These are phyloP conservation scores for Quercus mongolica DNA, from an alignment of 306 rosid genomes.

Conservation along the genomic window DNA sequence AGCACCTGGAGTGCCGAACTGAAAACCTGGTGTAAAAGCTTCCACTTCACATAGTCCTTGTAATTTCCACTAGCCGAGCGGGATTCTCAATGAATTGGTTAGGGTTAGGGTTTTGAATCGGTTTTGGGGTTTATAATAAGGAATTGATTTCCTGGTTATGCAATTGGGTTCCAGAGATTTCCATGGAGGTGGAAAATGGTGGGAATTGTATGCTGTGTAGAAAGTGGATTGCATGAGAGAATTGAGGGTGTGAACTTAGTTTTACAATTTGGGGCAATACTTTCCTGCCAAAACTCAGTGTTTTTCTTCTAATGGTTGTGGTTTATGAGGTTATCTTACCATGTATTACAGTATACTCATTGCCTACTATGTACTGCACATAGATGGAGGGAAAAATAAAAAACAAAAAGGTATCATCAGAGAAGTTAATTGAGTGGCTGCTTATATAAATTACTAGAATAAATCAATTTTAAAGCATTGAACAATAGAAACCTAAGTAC, in stretches of 20 bases:
- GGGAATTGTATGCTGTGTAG: conserved; percentile 32
- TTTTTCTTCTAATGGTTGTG: background rate
- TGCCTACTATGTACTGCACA: too few species aligned
- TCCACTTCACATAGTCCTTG: conserved; percentile 75
- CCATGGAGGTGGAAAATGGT: conserved; percentile 42
- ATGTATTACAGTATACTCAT: background rate
- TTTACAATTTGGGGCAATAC: background rate
- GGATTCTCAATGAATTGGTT: conserved; percentile 43
- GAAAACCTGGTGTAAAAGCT: conserved; percentile 82
- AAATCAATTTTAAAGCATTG: too few species aligned
- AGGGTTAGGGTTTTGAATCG: conserved; percentile 13
- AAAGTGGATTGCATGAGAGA: conserved; percentile 63
- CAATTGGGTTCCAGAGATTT: conserved; percentile 23
- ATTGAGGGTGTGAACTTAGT: background rate
- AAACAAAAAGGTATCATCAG: too few species aligned
- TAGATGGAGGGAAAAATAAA: too few species aligned
- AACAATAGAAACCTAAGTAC: too few species aligned
- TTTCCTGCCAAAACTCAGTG: conserved; percentile 25
- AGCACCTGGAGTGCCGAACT: conserved; percentile 90
- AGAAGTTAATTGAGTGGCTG: too few species aligned
- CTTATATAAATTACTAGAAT: too few species aligned
- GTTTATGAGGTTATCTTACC: conserved; percentile 13
- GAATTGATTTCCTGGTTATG: conserved; percentile 12
- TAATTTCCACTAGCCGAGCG: conserved; percentile 45
- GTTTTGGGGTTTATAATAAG: conserved; percentile 15